Evolutionary conservation across 176 grass and related monocot species (phyloP).

Genomic region (Alopecurus myosuroides): DNA sequence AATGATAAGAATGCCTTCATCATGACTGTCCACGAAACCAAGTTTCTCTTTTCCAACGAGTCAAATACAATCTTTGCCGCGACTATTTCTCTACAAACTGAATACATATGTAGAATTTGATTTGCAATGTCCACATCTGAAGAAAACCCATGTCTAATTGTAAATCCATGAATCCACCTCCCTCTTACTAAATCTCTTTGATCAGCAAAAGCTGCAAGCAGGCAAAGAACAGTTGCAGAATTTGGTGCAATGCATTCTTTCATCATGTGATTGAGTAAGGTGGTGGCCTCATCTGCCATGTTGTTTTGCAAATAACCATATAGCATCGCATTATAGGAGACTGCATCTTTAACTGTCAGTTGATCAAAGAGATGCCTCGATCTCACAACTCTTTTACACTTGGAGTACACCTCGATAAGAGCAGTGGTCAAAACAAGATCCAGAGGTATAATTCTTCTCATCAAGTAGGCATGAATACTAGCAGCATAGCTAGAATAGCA

Average conservation of each 20-base stretch:
- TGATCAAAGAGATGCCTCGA: conserved; percentile 50
- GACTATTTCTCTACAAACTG: conserved; percentile 26
- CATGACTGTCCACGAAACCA: conserved; percentile 64
- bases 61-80: conserved; percentile 41
- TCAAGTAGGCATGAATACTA: conserved; percentile 54
- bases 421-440: conserved; percentile 57
- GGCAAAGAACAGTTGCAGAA: conserved; percentile 35
- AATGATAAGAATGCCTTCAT: conserved; percentile 53
- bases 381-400: conserved; percentile 27
- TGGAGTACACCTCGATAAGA: conserved; percentile 54
- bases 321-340: conserved; percentile 56
- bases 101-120: conserved; percentile 56
- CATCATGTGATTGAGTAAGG: conserved; percentile 37
- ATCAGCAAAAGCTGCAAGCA: conserved; percentile 44
- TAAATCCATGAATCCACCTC: conserved; percentile 45
- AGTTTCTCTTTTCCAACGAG: conserved; percentile 46
- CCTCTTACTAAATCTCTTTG: conserved; percentile 39
- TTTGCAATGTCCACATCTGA: conserved; percentile 54
- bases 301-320: conserved; percentile 48
- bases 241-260: conserved; percentile 32
- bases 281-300: conserved; percentile 26
- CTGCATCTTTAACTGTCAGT: conserved; percentile 36
- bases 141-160: conserved; percentile 35
- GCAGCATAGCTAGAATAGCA: conserved; percentile 22
- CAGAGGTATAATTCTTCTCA: conserved; percentile 46